Base-by-base conservation (phyloP, 805 yeast genomes). In the Saturnispora gosingensis region DNA sequence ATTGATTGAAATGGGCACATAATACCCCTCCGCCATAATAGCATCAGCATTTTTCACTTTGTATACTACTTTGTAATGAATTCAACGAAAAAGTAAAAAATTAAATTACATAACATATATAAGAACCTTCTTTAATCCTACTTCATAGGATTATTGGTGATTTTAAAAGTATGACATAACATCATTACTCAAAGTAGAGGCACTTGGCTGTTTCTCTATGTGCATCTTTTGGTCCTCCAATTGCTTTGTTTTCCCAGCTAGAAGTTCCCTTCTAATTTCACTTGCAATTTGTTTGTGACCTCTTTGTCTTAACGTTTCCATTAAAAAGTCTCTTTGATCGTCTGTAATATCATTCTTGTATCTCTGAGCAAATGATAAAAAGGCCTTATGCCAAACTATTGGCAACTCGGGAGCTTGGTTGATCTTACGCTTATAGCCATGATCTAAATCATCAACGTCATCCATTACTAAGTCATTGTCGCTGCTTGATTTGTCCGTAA, bases 261-360 rank as follows among this genome's bases (percentile, higher is more conserved):
- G 70, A 56, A 93, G 74, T 66, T 93, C 99, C 62, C 97, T 81
- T 71, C 98, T 80, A 49, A 91, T 88, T 66, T 91, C 99, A 3
- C 96, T 95, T 2, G 97, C 90, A 54, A 93, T 86, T 27, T 83
- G 85, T 54, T 75, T 85, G 65, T 93, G 99, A 48, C 83, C 83
- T 69, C 96, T 85, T 65, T 84, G 90, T 70, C 96, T 83, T 18
- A 89, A 80, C 4, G 96, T 90, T 61, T 91, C 97, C 65, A 93
- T 71, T 54, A 93, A 72, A 68, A 91, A 88, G 61, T 93, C 99
- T 66, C 97, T 79, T 74, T 93, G 99, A 66, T 93, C 99, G 61
- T 88, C 96, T n/a, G 99, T 93, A 53, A 93, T 88, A 73, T 93
- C 99, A 64, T 93, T 91, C 68, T 91, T 93, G 67, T 93, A 93